Conservation (phyloP, 108 stramenopile genomes). For the Heterococcus sp. region DNA sequence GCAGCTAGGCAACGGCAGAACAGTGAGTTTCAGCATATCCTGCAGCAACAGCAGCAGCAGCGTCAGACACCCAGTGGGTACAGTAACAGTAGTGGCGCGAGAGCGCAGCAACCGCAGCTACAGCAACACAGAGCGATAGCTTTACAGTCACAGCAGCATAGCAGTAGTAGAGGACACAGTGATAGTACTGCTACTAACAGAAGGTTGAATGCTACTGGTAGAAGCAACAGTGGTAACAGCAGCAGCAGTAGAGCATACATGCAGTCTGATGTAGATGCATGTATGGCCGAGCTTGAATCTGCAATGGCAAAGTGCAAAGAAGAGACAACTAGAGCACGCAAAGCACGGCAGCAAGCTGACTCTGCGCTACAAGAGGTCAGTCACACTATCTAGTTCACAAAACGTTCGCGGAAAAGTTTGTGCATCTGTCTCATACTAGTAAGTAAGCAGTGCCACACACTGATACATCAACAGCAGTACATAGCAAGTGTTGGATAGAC, state of each 20-base stretch:
- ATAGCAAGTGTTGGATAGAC: background rate
- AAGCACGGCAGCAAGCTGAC: conserved; percentile 19
- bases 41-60: background rate
- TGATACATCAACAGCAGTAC: background rate
- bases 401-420: background rate
- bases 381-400: background rate
- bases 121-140: conserved; percentile 8
- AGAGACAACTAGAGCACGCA: conserved; percentile 2
- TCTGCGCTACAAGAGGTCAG: conserved; percentile 16
- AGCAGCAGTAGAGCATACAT: background rate
- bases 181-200: background rate
- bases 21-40: background rate
- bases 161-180: background rate
- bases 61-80: background rate
- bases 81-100: background rate
- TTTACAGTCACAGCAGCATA: conserved; percentile 1
- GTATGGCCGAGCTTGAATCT: background rate
- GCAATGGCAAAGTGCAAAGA: conserved; percentile 23
- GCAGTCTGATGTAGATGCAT: background rate
- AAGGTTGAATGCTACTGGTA: background rate
- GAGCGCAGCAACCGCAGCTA: background rate
- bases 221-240: background rate
- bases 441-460: too few species aligned
- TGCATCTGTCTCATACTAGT: background rate
- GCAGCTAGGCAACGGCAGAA: background rate